Percentiles rank a stretch among this genome's conserved stretches.
Conservation (phyloP, 441 rosid species). For the Macaranga tanarius region DNA sequence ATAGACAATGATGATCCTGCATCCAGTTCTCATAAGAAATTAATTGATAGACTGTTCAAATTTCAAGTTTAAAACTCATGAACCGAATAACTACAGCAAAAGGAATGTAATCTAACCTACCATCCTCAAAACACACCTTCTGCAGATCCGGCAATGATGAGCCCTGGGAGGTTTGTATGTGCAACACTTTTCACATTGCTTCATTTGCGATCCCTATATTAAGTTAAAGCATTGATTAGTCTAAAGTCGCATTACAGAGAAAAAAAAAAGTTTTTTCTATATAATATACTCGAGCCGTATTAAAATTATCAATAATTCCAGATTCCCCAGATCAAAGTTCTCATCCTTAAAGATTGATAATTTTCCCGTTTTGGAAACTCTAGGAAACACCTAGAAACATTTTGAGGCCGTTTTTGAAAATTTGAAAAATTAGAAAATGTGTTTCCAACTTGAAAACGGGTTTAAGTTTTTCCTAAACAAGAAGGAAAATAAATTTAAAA, state of each 20-base stretch:
- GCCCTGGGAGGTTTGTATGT: constrained; percentile 70
- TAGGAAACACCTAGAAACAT: no score
- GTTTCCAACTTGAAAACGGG: no score
- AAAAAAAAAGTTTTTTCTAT: background rate
- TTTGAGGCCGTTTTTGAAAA: no score
- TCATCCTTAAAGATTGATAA: background rate
- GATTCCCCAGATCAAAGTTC: background rate
- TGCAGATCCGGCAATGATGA: constrained; percentile 84
- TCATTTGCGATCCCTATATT: constrained; percentile 40
- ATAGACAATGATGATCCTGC: constrained; percentile 64
- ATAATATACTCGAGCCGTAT: background rate
- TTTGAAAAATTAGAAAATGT: no score
- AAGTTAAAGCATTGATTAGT: constrained; percentile 21
- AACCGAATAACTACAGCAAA: background rate
- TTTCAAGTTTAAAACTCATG: constrained; percentile 9
- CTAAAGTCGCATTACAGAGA: background rate
- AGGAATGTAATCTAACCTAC: constrained; percentile 37
- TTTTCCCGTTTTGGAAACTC: no score
- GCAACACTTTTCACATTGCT: constrained; percentile 68
- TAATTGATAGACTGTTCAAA: background rate
- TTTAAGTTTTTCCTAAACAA: no score
- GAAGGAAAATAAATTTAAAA: no score
- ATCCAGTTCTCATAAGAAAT: constrained; percentile 17
- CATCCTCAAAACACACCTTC: constrained; percentile 85
- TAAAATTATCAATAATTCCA: background rate